phyloP scores from a whole-genome alignment of 169 alveolate species.

The Neospora caninum region DNA sequence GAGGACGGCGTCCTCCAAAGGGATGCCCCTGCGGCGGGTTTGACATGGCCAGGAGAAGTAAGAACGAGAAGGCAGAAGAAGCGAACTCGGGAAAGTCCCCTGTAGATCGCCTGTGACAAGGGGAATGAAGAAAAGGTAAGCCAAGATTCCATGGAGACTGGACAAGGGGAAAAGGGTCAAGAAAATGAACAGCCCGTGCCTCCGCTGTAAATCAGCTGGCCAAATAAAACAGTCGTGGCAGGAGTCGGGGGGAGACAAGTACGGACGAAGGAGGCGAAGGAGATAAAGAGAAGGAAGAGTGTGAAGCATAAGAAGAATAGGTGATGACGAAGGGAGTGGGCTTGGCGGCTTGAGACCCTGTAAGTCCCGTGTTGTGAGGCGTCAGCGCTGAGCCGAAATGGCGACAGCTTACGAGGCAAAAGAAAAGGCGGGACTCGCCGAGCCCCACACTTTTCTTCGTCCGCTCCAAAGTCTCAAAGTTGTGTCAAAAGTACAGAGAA shows the following conservation, averaged over 20 bases:
- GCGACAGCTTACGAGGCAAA: too few species aligned
- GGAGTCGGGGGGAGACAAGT: not conserved
- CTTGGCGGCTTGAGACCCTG: too few species aligned
- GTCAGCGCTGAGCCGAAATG: too few species aligned
- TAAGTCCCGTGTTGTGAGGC: too few species aligned
- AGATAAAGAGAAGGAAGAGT: not conserved
- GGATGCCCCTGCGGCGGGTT: too few species aligned
- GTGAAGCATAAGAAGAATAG: not conserved
- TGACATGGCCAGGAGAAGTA: too few species aligned
- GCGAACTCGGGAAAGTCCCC: not conserved
- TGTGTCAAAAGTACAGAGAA: too few species aligned
- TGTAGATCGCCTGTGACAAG: not conserved
- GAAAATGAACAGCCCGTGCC: not conserved
- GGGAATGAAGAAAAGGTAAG: not conserved
- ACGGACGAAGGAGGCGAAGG: not conserved
- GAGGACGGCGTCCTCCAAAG: too few species aligned
- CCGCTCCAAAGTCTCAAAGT: too few species aligned
- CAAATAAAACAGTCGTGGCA: not conserved
- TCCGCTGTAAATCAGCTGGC: not conserved
- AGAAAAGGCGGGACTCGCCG: too few species aligned
- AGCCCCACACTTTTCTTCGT: too few species aligned
- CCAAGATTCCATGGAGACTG: not conserved
- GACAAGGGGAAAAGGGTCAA: not conserved
- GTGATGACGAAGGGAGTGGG: not conserved
- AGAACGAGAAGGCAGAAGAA: not conserved